Conservation (phyloP, 208 protist species). For the Leishmania amazonensis region DNA sequence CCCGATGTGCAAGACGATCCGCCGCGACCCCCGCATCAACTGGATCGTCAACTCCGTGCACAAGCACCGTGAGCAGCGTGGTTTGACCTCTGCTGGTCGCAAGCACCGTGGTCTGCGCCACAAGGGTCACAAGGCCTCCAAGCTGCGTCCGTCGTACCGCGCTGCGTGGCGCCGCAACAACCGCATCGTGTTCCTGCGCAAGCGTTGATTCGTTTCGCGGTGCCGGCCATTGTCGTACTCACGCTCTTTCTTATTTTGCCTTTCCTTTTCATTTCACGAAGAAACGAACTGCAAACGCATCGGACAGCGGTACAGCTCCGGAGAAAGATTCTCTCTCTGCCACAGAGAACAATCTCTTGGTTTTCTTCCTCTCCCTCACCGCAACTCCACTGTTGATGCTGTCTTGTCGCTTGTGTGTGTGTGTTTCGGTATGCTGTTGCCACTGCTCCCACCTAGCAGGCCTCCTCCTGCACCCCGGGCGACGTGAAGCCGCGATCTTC, state of each 20-base stretch:
- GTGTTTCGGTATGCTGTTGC: background rate
- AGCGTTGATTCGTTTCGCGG: conserved; percentile 62
- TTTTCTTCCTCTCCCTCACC: background rate
- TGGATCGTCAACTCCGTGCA: conserved; percentile 98
- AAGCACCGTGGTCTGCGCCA: conserved; percentile 96
- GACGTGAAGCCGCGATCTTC: background rate
- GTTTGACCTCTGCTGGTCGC: conserved; percentile 98
- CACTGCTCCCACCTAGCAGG: background rate
- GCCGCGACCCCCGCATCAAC: conserved; percentile 98
- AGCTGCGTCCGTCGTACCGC: conserved; percentile 95
- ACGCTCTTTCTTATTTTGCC: conserved; percentile 16
- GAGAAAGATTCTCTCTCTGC: background rate
- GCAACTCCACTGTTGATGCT: background rate
- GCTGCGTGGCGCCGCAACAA: conserved; percentile 99
- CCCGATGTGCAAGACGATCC: conserved; percentile 97
- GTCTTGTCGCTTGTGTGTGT: background rate
- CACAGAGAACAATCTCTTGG: background rate
- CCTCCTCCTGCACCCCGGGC: background rate
- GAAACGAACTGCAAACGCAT: background rate
- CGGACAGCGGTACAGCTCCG: background rate
- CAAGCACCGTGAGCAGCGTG: conserved; percentile 98
- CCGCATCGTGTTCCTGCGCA: conserved; percentile 94
- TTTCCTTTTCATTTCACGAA: conserved; percentile 21
- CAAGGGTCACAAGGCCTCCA: conserved; percentile 96
- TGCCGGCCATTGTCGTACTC: background rate